These are phyloP conservation scores for Aspergillus tubingensis DNA, from an alignment of 2,329 filamentous ascomycete genomes.

Conservation along the genomic window DNA sequence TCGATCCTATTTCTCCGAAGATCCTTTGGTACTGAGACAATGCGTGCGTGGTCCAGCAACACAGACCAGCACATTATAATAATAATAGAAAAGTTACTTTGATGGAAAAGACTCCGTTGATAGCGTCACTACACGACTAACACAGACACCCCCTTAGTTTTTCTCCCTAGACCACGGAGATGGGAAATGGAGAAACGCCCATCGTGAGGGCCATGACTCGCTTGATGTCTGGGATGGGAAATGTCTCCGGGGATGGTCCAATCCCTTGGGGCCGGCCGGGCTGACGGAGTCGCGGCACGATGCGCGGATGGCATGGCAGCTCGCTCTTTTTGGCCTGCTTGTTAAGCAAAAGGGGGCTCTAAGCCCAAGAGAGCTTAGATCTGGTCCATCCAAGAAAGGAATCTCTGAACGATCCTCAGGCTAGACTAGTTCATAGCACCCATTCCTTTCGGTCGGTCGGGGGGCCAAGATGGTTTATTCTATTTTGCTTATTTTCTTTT, in stretches of 20 bases:
- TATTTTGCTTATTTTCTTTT: too few species aligned
- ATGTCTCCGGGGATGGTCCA: conserved; percentile 24
- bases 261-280: conserved; percentile 20
- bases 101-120: background rate
- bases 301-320: conserved; percentile 24
- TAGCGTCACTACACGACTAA: background rate
- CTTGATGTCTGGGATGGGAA: conserved; percentile 19
- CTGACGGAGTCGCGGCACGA: conserved; percentile 16
- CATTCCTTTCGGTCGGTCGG: conserved; percentile 16
- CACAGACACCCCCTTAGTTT: too few species aligned
- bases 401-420: conserved; percentile 24
- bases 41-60: background rate
- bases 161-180: too few species aligned
- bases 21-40: background rate
- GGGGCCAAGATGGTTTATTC: conserved; percentile 23
- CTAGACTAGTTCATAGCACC: background rate
- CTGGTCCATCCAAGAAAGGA: conserved; percentile 18
- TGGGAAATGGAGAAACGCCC: too few species aligned
- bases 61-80: background rate
- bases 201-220: conserved; percentile 2
- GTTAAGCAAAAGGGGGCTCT: too few species aligned
- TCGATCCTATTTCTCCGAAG: background rate
- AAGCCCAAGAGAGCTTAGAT: conserved; percentile 18
- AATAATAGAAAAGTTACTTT: background rate
- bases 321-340: conserved; percentile 12